phyloP scores from a whole-genome alignment of 805 yeast species.

The Saturnispora ahearnii region DNA sequence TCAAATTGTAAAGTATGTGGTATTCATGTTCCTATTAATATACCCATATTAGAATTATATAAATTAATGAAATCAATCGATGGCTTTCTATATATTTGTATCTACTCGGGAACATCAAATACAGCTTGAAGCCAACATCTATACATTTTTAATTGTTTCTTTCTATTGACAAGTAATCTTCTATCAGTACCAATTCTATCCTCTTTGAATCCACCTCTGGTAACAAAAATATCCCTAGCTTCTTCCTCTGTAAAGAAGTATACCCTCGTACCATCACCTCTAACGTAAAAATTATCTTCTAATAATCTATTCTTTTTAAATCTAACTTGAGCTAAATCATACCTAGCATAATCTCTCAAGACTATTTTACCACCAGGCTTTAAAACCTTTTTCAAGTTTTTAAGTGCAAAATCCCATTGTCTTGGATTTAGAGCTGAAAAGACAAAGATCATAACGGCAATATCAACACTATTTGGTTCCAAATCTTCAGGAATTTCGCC shows the following conservation, averaged over 20 bases:
- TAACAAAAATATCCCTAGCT: constrained; percentile 60
- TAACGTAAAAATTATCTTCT: constrained; percentile 88
- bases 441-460: constrained; percentile 91
- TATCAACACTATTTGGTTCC: constrained; percentile 73
- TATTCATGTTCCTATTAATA: constrained; percentile 35
- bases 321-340: constrained; percentile 90
- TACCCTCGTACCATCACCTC: constrained; percentile 98
- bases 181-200: constrained; percentile 81
- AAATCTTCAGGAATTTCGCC: constrained; percentile 76
- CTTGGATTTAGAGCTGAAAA: constrained; percentile 86
- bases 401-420: constrained; percentile 80
- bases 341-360: constrained; percentile 91
- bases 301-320: constrained; percentile 80
- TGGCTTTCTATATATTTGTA: constrained; percentile 53
- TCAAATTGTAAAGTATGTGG: constrained; percentile 40
- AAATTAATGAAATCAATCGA: constrained; percentile 42
- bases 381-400: constrained; percentile 58
- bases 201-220: constrained; percentile 47
- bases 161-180: constrained; percentile 82
- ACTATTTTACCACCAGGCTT: constrained; percentile 90
- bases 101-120: constrained; percentile 34
- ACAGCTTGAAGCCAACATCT: constrained; percentile 96
- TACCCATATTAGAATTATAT: constrained; percentile 40
- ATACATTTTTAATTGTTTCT: constrained; percentile 89
- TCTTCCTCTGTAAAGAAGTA: constrained; percentile 96